phyloP scores from a whole-genome alignment of 164 flowering plant genomes.

The Aristolochia californica region DNA sequence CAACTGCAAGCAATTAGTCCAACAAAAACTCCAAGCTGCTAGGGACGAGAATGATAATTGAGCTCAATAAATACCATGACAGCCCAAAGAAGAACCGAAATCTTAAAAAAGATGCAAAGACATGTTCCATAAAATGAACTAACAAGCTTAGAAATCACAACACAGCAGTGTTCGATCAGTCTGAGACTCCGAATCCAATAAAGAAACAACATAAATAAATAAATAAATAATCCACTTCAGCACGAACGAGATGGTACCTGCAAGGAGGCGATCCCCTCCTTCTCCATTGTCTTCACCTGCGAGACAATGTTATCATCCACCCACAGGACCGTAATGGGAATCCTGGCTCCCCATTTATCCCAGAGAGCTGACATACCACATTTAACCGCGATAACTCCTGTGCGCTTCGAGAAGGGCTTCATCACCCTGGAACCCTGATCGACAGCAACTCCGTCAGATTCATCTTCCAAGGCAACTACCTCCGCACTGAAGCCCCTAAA shows the following conservation, averaged over 20 bases:
- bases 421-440: constrained; percentile 45
- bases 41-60: not conserved
- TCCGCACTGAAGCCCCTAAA: constrained; percentile 31
- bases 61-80: not conserved
- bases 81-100: not conserved
- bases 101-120: not conserved
- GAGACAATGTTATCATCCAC: constrained; percentile 81
- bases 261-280: constrained; percentile 67
- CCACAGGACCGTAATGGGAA: constrained; percentile 76
- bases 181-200: not conserved
- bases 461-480: constrained; percentile 9
- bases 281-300: constrained; percentile 82
- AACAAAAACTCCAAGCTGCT: not conserved
- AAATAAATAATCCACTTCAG: not conserved
- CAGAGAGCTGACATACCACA: constrained; percentile 90
- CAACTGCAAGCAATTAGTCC: not conserved
- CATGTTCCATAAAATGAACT: not conserved
- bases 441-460: constrained; percentile 16
- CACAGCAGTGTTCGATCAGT: not conserved
- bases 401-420: constrained; percentile 57
- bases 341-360: constrained; percentile 93
- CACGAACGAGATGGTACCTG: constrained; percentile 39
- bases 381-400: constrained; percentile 77
- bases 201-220: no score
- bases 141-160: not conserved